phyloP scores from a whole-genome alignment of 176 grass and related monocot species.

The Cocos nucifera region DNA sequence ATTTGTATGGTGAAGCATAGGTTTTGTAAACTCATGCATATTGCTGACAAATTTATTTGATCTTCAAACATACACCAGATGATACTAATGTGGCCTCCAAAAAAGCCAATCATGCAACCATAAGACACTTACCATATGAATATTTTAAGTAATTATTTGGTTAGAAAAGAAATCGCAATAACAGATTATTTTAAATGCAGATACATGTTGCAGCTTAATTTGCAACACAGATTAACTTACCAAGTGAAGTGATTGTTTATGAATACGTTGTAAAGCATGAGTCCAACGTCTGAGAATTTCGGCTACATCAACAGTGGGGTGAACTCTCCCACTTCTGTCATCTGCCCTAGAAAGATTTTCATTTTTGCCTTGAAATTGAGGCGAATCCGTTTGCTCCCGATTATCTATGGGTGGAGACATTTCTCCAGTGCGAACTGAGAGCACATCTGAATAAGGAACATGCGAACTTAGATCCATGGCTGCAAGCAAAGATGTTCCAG shows the following conservation, averaged over 20 bases:
- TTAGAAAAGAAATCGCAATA: too few species aligned
- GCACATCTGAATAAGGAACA: constrained; percentile 57
- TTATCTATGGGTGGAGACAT: constrained; percentile 34
- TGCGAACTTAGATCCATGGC: constrained; percentile 78
- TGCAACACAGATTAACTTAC: constrained; percentile 34
- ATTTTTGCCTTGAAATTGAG: constrained; percentile 52
- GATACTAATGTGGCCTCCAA: too few species aligned
- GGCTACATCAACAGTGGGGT: constrained; percentile 82
- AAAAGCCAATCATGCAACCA: too few species aligned
- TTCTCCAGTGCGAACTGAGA: constrained; percentile 51
- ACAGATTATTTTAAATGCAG: too few species aligned
- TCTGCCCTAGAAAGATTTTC: constrained; percentile 57
- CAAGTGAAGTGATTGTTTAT: constrained; percentile 97
- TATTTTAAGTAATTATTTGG: too few species aligned
- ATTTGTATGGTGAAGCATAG: too few species aligned
- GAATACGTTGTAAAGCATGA: constrained; percentile 99
- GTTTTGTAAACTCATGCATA: too few species aligned
- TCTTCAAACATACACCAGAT: too few species aligned
- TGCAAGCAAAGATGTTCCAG: constrained; percentile 80
- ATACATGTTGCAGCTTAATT: too few species aligned
- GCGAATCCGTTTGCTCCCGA: constrained; percentile 33
- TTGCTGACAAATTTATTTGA: too few species aligned
- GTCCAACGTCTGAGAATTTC: constrained; percentile 99
- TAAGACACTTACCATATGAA: too few species aligned
- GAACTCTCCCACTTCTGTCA: constrained; percentile 60